phyloP scores from a whole-genome alignment of 164 flowering plant species.

The Vitis amurensis region DNA sequence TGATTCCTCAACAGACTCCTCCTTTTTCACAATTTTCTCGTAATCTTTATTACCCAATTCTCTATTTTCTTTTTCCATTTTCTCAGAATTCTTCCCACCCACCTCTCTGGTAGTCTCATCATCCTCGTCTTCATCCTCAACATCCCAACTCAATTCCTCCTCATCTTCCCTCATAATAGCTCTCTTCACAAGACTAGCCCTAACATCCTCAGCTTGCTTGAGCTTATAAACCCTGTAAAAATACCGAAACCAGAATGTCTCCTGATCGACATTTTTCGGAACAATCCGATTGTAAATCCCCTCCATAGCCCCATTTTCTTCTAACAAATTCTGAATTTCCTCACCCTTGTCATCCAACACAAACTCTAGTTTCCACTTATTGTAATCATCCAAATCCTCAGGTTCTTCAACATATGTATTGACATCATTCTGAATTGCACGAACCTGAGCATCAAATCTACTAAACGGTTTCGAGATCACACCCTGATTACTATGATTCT shows the following conservation, averaged over 20 bases:
- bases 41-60: conserved; percentile 4
- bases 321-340: conserved; percentile 54
- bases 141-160: conserved; percentile 90
- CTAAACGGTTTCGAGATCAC: conserved; percentile 32
- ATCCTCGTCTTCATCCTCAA: conserved; percentile 60
- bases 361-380: conserved; percentile 68
- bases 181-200: conserved; percentile 68
- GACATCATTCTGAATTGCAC: conserved; percentile 38
- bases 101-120: neutral
- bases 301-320: conserved; percentile 50
- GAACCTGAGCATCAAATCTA: conserved; percentile 49
- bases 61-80: conserved; percentile 2
- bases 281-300: conserved; percentile 60
- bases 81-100: neutral
- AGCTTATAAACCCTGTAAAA: conserved; percentile 65
- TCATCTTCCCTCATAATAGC: conserved; percentile 64
- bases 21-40: conserved; percentile 10
- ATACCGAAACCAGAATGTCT: conserved; percentile 75
- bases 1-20: conserved; percentile 6
- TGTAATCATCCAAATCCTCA: conserved; percentile 66
- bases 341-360: conserved; percentile 50
- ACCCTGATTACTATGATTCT: conserved; percentile 2
- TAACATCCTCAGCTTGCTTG: conserved; percentile 65
- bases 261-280: conserved; percentile 52
- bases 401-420: conserved; percentile 59